Evolutionary conservation across 768 basidiomycete species (phyloP), one percentile per base, ranked within the genome.

Genomic region (Collybiopsis luxurians): DNA sequence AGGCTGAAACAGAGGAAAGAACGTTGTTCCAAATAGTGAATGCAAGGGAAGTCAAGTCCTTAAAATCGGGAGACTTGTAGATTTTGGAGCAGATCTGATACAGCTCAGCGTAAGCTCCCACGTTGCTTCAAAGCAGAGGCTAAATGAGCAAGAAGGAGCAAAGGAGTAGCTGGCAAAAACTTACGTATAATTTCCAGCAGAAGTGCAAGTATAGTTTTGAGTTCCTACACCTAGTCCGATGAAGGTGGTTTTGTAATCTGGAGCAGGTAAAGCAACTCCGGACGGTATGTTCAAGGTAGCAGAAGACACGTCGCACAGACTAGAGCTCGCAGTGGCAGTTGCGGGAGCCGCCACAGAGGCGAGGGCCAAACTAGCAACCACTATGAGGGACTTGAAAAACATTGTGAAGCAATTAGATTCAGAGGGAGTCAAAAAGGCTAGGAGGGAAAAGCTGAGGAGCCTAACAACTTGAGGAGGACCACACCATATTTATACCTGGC

Each of bases 181-280:
- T 59, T 55, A 84, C 82, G 73, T 73, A 63, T 71, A 84, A 55
- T 73, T 76, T 53, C 72, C 80, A 44, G 72, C 68, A 43, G 58
- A 65, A 34, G 59, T 64, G 63, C 83, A 84, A 27, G 80, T 83
- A 66, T 83, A 85, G 65, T 83, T 83, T 64, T 83, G 82, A 15
- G 73, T 74, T 23, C 81, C 79, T 50, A 81, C 65, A 11, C 70
- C 80, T n/a, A 82, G 64, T 12, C 71, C 75, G 51, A 83, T 73
- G 64, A 71, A 80, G 9, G 67, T 71, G 1, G 75, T 69, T 0
- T 67, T 55, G 17, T 60, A 58, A 3, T 67, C 65, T 3, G 79
- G 79, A n/a, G 65, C 64, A 2, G 71, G 63, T 46, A 82, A 67
- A 0, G 65, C 51, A 2, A 69, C 71, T 27, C 69, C 63, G 6